Percentiles rank a stretch among this genome's conserved stretches.
Conservation (phyloP, 2,329 filamentous ascomycete species). For the Tolypocladium tropicale region DNA sequence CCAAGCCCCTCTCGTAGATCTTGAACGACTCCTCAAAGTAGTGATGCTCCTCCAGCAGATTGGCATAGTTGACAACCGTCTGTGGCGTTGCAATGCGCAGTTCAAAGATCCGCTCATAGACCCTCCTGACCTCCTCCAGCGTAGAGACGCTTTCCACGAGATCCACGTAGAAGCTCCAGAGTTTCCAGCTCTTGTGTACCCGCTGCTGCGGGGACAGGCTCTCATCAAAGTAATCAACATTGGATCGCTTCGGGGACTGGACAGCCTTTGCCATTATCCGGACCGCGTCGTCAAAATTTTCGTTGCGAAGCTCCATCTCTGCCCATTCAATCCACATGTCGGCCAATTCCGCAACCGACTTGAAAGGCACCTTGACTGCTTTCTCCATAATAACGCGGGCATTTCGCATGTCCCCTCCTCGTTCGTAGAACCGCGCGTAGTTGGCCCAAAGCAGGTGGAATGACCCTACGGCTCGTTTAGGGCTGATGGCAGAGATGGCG, state of each 20-base stretch:
- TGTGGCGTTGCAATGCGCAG: conserved; percentile 95
- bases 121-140: conserved; percentile 81
- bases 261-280: conserved; percentile 96
- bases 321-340: conserved; percentile 99
- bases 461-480: conserved; percentile 86
- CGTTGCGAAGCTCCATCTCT: conserved; percentile 91
- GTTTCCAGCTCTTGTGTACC: conserved; percentile 97
- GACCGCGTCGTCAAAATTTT: conserved; percentile 91
- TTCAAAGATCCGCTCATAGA: conserved; percentile 97
- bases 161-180: conserved; percentile 99
- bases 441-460: conserved; percentile 95
- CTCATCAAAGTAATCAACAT: conserved; percentile 98
- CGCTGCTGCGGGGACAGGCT: conserved; percentile 86
- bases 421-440: conserved; percentile 95
- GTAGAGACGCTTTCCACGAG: conserved; percentile 90
- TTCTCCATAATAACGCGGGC: conserved; percentile 95
- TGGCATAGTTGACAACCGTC: conserved; percentile 97
- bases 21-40: conserved; percentile 99
- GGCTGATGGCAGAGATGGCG: conserved; percentile 84
- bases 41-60: conserved; percentile 83
- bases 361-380: conserved; percentile 94
- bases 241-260: conserved; percentile 93
- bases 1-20: conserved; percentile 87
- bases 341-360: conserved; percentile 90
- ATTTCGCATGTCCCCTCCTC: conserved; percentile 70